Conservation (phyloP, 768 basidiomycete genomes). For the Boletus coccyginus region DNA sequence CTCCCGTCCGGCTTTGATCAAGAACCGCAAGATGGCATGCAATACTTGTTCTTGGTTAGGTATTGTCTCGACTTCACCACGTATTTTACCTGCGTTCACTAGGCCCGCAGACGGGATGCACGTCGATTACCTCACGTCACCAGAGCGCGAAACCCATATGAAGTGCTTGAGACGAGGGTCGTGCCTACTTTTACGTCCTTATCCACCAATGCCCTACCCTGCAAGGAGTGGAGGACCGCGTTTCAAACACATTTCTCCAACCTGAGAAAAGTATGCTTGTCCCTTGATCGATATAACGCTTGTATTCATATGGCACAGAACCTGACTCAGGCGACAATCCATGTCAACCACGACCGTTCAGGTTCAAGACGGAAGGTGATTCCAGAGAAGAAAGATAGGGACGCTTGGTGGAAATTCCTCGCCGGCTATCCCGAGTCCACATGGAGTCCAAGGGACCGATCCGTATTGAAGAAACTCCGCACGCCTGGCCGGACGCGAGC, state of each 20-base stretch:
- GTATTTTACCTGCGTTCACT: slow-evolving; percentile 6
- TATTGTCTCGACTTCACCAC: slow-evolving; percentile 28
- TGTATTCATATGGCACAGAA: slow-evolving; percentile 48
- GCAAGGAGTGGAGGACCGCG: slow-evolving; percentile 60
- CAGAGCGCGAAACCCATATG: slow-evolving; percentile 69
- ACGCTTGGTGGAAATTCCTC: slow-evolving; percentile 79
- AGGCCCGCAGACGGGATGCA: slow-evolving; percentile 62
- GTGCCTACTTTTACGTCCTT: slow-evolving; percentile 13
- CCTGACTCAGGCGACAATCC: slow-evolving; percentile 56
- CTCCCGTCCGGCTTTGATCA: slow-evolving; percentile 67
- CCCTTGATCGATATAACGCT: not conserved
- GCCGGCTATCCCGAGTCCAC: slow-evolving; percentile 63
- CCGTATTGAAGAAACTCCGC: slow-evolving; percentile 11
- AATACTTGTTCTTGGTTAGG: slow-evolving; percentile 84
- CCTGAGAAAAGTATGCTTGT: slow-evolving; percentile 49
- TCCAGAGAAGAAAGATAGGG: slow-evolving; percentile 71
- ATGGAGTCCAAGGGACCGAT: slow-evolving; percentile 49
- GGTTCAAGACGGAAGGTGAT: slow-evolving; percentile 37
- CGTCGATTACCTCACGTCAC: slow-evolving; percentile 61
- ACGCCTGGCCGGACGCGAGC: slow-evolving; percentile 32
- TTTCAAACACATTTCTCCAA: slow-evolving; percentile 62
- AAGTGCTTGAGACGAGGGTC: slow-evolving; percentile 33
- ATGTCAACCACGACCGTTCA: slow-evolving; percentile 12
- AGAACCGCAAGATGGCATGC: slow-evolving; percentile 66
- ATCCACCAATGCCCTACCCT: slow-evolving; percentile 47